These are phyloP conservation scores for Pythium monospermum DNA, from an alignment of 352 stramenopile species.

Conservation along the genomic window DNA sequence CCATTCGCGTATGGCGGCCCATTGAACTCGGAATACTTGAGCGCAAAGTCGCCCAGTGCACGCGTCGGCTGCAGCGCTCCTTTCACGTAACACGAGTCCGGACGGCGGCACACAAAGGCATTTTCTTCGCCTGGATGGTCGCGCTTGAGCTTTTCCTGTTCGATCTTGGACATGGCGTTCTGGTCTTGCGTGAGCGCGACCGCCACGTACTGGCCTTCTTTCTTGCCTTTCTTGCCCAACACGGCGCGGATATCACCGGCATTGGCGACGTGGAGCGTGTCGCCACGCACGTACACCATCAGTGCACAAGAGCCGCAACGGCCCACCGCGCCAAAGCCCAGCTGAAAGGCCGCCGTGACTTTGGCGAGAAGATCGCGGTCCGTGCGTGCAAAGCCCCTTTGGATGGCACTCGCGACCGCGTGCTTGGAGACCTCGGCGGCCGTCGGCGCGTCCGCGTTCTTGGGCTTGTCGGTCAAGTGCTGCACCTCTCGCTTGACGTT, in stretches of 20 bases:
- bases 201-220: conserved; percentile 37
- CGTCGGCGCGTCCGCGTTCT: conserved; percentile 11
- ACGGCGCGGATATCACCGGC: conserved; percentile 82
- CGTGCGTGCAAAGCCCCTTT: conserved; percentile 80
- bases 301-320: conserved; percentile 87
- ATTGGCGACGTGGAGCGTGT: conserved; percentile 85
- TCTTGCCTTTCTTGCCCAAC: conserved; percentile 40
- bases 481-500: conserved; percentile 75
- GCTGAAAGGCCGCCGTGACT: conserved; percentile 81
- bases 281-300: conserved; percentile 67
- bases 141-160: conserved; percentile 81
- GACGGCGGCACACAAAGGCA: conserved; percentile 87
- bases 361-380: conserved; percentile 83
- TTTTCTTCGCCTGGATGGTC: conserved; percentile 89
- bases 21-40: conserved; percentile 94
- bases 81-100: conserved; percentile 93
- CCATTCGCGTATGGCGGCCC: conserved; percentile 69
- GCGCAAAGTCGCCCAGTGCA: conserved; percentile 89
- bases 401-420: conserved; percentile 61
- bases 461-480: conserved; percentile 26
- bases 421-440: conserved; percentile 30
- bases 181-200: conserved; percentile 89
- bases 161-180: conserved; percentile 85
- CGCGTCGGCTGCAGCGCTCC: conserved; percentile 87
- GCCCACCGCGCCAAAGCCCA: conserved; percentile 88